Evolutionary conservation across 2,329 filamentous ascomycete species (phyloP), one percentile per base, ranked within the genome.

Genomic region (Aplosporella prunicola): DNA sequence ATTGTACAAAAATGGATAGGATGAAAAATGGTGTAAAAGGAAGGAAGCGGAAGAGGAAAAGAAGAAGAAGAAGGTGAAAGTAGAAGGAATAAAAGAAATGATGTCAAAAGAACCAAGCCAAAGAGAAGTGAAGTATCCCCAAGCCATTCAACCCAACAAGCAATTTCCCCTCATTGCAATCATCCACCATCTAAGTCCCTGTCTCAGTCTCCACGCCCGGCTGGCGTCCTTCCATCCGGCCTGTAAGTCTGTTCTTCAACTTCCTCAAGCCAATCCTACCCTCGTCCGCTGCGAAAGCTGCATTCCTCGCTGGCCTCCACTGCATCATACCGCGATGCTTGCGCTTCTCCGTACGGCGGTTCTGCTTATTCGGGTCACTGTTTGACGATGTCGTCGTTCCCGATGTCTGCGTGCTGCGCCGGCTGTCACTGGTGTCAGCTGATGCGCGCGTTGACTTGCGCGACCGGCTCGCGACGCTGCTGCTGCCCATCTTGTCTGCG

Each of bases 321-420:
- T 96, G 89, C 85, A 95, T 93, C 54, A 94, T 52, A 0, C 89
- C 89, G 9, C 88, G 72, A 49, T 95, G 87, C 62, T 88, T 86
- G 1, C 88, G 75, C 56, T 88, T 81, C 55, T 95, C 69, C 30
- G 66, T 63, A 32, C 82, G 78, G 45, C 81, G 76, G 53, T 80
- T 85, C 44, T 77, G 72, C 40, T 69, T 68, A 49, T 76, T 78
- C 55, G 81, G 76, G 15, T 80, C 71, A 54, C 78, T 78, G 53
- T 43, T 32, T 8, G 38, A 43, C 2, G 27, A 27, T 7, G 27
- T 26, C 17, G 25, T 18, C 16, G 37, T 32, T 5, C 13, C 9
- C 11, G 22, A 14, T 3, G 29, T 18, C 14, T 29, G 15, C 14
- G 13, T 16, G 27, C 18, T 16, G 15, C 13, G 13, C 2, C 22